These are phyloP conservation scores for Fusarium lyarnte DNA, from an alignment of 2,329 filamentous ascomycete genomes.

Conservation along the genomic window DNA sequence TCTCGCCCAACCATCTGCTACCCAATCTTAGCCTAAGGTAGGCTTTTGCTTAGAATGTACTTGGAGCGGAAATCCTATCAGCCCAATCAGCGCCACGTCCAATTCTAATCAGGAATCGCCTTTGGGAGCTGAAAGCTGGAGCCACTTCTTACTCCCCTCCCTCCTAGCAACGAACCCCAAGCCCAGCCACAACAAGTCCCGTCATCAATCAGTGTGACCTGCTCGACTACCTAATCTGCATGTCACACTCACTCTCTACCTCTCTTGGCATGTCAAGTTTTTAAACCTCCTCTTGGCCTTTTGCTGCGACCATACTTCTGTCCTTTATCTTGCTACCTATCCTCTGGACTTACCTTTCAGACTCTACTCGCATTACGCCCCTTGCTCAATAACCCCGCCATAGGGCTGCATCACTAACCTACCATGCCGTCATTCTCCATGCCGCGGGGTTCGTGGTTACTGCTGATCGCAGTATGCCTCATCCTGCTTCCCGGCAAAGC, in stretches of 20 bases:
- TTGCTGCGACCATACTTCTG: background rate
- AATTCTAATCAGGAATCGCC: background rate
- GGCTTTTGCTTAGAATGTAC: background rate
- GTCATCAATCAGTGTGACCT: conserved; percentile 44
- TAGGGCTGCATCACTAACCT: conserved; percentile 40
- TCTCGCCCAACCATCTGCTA: conserved; percentile 14
- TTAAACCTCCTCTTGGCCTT: conserved; percentile 11
- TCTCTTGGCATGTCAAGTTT: conserved; percentile 16
- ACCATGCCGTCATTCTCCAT: conserved; percentile 60
- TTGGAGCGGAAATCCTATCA: conserved; percentile 24
- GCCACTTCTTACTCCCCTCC: background rate
- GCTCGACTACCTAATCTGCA: conserved; percentile 15
- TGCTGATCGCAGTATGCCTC: conserved; percentile 60
- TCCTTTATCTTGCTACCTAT: background rate
- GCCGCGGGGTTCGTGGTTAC: conserved; percentile 61
- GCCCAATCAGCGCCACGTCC: conserved; percentile 1
- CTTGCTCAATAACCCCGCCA: conserved; percentile 29
- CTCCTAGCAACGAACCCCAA: conserved; percentile 4
- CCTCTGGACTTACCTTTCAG: background rate
- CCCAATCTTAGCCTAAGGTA: conserved; percentile 2
- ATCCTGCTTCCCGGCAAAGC: conserved; percentile 66
- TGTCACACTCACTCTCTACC: conserved; percentile 10
- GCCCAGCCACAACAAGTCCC: conserved; percentile 39
- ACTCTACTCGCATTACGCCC: conserved; percentile 3
- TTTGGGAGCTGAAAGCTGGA: conserved; percentile 6